Evolutionary conservation across 768 basidiomycete species (phyloP).

Genomic region (Lactifluus pinguis): DNA sequence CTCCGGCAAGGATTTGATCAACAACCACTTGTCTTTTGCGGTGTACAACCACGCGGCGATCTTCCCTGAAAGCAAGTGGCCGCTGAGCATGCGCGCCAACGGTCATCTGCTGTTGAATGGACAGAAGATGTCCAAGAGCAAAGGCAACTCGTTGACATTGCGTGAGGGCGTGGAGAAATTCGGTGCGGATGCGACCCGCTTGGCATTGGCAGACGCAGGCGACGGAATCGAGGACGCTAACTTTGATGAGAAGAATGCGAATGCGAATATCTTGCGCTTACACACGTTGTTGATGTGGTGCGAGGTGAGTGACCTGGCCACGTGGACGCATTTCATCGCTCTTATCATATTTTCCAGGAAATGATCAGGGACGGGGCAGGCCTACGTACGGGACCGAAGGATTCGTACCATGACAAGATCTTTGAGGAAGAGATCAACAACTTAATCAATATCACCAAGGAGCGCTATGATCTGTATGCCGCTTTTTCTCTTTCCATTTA

Average conservation of each 20-base stretch:
- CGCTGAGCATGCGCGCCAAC: constrained; percentile 85
- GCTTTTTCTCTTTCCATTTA: not conserved
- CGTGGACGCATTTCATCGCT: not conserved
- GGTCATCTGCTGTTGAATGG: constrained; percentile 97
- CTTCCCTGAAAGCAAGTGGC: constrained; percentile 86
- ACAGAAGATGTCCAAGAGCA: constrained; percentile 98
- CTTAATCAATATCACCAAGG: constrained; percentile 72
- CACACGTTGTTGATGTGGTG: constrained; percentile 90
- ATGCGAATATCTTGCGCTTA: constrained; percentile 89
- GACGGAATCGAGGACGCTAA: constrained; percentile 98
- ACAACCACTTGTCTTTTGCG: constrained; percentile 90
- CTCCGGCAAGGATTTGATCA: constrained; percentile 94
- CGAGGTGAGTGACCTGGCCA: constrained; percentile 43
- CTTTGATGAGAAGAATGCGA: constrained; percentile 97
- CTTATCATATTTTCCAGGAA: constrained; percentile 43
- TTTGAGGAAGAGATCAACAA: constrained; percentile 90
- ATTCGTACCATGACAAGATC: constrained; percentile 72
- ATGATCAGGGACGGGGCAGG: constrained; percentile 62
- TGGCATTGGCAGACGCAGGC: constrained; percentile 92
- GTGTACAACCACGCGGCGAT: constrained; percentile 94
- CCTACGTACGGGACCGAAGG: constrained; percentile 63
- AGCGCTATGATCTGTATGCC: constrained; percentile 72
- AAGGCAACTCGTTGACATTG: constrained; percentile 90
- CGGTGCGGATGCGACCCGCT: constrained; percentile 89
- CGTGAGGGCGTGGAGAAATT: constrained; percentile 87